Conservation (phyloP, 371 early-diverging fungal species). For the Mortierella sp. region DNA sequence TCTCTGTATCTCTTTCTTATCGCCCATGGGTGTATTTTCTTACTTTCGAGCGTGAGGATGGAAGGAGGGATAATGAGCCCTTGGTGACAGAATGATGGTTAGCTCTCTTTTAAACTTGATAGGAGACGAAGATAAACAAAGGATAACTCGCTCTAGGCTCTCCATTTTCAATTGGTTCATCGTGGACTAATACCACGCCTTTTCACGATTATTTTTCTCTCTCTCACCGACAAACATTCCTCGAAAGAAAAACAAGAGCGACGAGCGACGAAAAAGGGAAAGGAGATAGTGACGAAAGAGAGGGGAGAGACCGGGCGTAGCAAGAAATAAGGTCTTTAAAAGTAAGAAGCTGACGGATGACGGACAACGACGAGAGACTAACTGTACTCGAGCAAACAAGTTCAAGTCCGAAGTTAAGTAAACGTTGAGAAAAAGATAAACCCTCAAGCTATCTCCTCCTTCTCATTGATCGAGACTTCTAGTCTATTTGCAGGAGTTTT, state of each 20-base stretch:
- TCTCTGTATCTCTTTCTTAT: background rate
- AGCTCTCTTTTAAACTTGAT: background rate
- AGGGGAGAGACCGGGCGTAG: conserved; percentile 4
- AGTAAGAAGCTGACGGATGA: background rate
- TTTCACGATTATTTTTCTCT: no score
- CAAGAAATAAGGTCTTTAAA: background rate
- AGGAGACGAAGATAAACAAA: background rate
- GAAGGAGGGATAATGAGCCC: background rate
- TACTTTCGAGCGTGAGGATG: background rate
- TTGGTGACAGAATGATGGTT: background rate
- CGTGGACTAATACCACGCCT: background rate
- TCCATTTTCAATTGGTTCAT: background rate
- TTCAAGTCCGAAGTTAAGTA: conserved; percentile 7
- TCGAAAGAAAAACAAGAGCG: background rate
- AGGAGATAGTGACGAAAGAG: background rate
- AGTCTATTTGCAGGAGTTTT: no score
- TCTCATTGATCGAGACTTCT: background rate
- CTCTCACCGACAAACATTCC: background rate
- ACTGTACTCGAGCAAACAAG: background rate
- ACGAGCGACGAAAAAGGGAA: no score
- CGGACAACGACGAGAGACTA: background rate
- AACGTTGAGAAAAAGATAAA: background rate
- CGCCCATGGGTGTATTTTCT: background rate
- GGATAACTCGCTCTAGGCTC: background rate
- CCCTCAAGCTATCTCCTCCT: background rate